Conservation (phyloP, 202 grass and related monocot species). For the Schoenoplectus tabernaemontani region DNA sequence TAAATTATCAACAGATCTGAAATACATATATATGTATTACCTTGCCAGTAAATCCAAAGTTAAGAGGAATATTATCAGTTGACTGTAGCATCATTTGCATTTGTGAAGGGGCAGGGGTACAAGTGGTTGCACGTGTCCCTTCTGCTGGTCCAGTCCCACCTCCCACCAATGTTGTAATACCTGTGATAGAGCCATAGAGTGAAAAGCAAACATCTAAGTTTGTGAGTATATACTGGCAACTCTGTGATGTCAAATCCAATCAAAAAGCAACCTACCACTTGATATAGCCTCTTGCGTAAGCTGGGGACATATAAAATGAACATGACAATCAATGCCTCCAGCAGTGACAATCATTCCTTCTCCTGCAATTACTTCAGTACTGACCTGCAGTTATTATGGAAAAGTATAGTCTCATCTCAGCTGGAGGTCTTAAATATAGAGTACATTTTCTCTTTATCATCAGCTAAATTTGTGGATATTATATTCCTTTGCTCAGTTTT, state of each 20-base stretch:
- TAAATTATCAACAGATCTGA: background rate
- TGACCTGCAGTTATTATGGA: constrained; percentile 43
- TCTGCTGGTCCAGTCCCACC: constrained; percentile 97
- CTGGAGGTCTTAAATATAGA: background rate
- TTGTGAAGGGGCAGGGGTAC: constrained; percentile 78
- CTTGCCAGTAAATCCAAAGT: constrained; percentile 92
- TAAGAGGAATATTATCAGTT: constrained; percentile 81
- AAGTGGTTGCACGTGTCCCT: constrained; percentile 97
- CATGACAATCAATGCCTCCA: constrained; percentile 95
- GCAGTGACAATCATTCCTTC: constrained; percentile 95
- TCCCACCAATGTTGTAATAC: constrained; percentile 89
- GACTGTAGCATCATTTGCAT: constrained; percentile 96
- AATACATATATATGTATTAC: constrained; percentile 30
- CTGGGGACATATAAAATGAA: constrained; percentile 98
- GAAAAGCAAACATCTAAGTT: constrained; percentile 20
- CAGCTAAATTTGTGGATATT: background rate
- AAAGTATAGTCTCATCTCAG: background rate
- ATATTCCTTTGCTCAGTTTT: background rate
- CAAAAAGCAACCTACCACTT: constrained; percentile 53
- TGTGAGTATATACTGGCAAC: background rate
- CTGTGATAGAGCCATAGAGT: constrained; percentile 22
- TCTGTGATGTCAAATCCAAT: background rate
- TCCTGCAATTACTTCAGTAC: constrained; percentile 89
- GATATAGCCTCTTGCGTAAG: constrained; percentile 71
- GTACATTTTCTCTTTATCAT: background rate